Percentiles rank a stretch among this genome's conserved stretches.
These are phyloP conservation scores for Mollisiaceae sp. DNA, from an alignment of 2,329 filamentous ascomycete genomes.

Conservation along the genomic window DNA sequence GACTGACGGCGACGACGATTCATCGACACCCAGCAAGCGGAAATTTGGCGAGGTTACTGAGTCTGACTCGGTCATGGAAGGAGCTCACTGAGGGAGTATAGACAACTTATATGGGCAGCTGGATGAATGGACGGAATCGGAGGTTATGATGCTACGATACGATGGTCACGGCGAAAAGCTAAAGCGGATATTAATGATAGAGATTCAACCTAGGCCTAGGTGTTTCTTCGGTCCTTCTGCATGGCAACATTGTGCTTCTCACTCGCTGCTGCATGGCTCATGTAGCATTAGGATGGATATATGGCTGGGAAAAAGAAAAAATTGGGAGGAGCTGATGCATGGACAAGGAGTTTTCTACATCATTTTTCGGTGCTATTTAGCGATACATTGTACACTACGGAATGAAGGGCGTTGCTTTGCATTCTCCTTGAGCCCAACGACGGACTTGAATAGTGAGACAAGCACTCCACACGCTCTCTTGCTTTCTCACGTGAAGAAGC, in stretches of 20 bases:
- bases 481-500: slow-evolving; percentile 6
- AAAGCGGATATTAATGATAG: slow-evolving; percentile 12
- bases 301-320: background rate
- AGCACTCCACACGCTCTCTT: background rate
- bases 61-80: slow-evolving; percentile 22
- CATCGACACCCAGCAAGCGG: slow-evolving; percentile 54
- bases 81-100: slow-evolving; percentile 17
- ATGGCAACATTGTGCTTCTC: background rate
- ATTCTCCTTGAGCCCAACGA: background rate
- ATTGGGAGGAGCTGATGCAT: slow-evolving; percentile 9
- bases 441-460: background rate
- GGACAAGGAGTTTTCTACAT: slow-evolving; percentile 14
- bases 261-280: slow-evolving; percentile 9
- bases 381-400: slow-evolving; percentile 15
- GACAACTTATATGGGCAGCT: slow-evolving; percentile 14
- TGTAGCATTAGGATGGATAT: slow-evolving; percentile 16
- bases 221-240: slow-evolving; percentile 6
- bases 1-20: slow-evolving; percentile 46
- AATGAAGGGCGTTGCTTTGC: slow-evolving; percentile 9
- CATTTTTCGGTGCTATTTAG: slow-evolving; percentile 9
- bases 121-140: background rate
- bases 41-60: slow-evolving; percentile 50
- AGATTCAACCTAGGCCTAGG: background rate
- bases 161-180: slow-evolving; percentile 10
- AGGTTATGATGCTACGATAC: slow-evolving; percentile 20